Conservation (phyloP, 1,139 yeast genomes). For the Candida anutae region DNA sequence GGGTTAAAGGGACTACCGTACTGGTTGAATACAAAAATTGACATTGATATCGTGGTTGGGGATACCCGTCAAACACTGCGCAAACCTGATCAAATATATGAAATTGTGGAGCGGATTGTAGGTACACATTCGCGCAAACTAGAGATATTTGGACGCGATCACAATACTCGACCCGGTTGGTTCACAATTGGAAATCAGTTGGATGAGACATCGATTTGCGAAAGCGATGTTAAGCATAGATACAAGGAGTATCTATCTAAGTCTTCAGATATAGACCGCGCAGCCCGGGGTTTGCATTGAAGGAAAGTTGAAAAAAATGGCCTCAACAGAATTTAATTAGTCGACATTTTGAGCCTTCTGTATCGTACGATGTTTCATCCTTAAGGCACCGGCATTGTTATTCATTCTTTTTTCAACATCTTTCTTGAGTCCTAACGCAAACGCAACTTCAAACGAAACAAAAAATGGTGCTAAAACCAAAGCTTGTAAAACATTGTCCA, state of each 20-base stretch:
- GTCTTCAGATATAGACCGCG: too few species aligned
- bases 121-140: conserved; percentile 71
- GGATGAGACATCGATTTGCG: conserved; percentile 50
- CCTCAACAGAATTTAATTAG: too few species aligned
- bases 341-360: too few species aligned
- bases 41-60: conserved; percentile 72
- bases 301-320: too few species aligned
- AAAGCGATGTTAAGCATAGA: conserved; percentile 44
- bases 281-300: too few species aligned
- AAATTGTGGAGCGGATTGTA: conserved; percentile 75
- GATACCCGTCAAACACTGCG: conserved; percentile 82
- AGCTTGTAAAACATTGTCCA: conserved; percentile 79
- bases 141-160: conserved; percentile 84
- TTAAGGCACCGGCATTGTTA: conserved; percentile 35
- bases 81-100: conserved; percentile 86
- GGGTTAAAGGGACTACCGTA: conserved; percentile 74
- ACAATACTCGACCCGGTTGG: conserved; percentile 88
- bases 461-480: conserved; percentile 87
- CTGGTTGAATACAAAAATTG: conserved; percentile 65
- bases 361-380: too few species aligned
- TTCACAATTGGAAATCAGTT: conserved; percentile 81
- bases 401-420: conserved; percentile 52
- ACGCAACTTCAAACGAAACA: conserved; percentile 71
- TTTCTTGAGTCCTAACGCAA: conserved; percentile 52
- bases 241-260: conserved; percentile 14